Evolutionary conservation across 192 early-diverging fungal genomes (phyloP).

Genomic region (Backusella parvicylindrica): DNA sequence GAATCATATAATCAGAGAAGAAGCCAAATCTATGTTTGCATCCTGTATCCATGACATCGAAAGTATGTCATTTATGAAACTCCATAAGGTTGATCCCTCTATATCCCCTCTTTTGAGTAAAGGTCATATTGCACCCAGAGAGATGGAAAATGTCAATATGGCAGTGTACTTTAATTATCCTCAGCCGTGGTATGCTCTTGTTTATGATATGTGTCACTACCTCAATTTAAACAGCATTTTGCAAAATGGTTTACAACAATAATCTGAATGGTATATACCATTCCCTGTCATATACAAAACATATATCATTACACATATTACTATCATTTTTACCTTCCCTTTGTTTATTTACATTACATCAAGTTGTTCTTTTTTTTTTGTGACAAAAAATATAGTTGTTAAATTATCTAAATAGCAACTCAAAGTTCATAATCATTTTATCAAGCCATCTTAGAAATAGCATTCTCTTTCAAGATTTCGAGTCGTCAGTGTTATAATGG

Average conservation of each 20-base stretch:
- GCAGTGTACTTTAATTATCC: neutral
- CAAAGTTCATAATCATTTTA: too few relatives aligned
- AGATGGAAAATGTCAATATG: neutral
- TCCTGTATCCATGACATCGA: neutral
- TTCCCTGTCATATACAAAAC: neutral
- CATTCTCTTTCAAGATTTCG: too few relatives aligned
- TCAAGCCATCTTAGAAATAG: too few relatives aligned
- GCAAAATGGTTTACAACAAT: neutral
- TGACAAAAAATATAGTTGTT: too few relatives aligned
- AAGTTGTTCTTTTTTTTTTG: too few relatives aligned
- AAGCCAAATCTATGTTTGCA: neutral
- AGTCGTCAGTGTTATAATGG: too few relatives aligned
- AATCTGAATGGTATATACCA: neutral
- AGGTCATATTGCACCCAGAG: neutral
- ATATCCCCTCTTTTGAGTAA: neutral
- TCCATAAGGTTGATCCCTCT: neutral
- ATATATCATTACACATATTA: too few relatives aligned
- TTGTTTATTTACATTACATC: too few relatives aligned
- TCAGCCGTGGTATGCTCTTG: neutral
- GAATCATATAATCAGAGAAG: neutral
- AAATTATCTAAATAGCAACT: too few relatives aligned
- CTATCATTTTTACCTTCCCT: too few relatives aligned
- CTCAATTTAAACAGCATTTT: neutral
- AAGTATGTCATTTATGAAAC: neutral
- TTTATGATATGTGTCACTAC: neutral